phyloP scores from a whole-genome alignment of 257 asterid genomes.

The Solanum virginianum region DNA sequence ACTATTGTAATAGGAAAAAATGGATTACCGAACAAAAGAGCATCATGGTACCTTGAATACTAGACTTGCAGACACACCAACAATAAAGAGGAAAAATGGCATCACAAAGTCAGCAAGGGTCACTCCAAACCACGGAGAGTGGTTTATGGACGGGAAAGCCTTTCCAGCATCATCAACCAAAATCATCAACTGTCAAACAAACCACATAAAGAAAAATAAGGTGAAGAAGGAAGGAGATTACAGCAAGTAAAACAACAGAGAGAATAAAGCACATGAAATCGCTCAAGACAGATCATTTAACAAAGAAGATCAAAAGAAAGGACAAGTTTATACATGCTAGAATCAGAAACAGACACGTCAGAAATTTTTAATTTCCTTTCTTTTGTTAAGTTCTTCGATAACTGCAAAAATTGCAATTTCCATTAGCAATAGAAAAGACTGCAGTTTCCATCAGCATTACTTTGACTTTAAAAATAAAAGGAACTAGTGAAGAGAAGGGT shows the following conservation, averaged over 20 bases:
- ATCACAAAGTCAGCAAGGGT: constrained; percentile 91
- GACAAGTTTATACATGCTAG: neutral
- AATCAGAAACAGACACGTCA: neutral
- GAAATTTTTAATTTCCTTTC: neutral
- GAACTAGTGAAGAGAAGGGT: neutral
- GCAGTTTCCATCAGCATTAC: neutral
- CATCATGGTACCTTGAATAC: constrained; percentile 55
- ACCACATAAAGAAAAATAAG: neutral
- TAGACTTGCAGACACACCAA: constrained; percentile 73
- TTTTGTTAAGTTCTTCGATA: neutral
- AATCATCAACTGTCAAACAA: constrained; percentile 57
- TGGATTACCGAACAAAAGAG: neutral
- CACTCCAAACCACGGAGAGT: constrained; percentile 91
- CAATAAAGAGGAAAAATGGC: constrained; percentile 89
- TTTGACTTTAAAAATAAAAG: neutral
- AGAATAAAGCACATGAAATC: neutral
- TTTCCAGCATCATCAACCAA: constrained; percentile 92
- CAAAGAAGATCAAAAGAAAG: neutral
- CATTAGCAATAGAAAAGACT: neutral
- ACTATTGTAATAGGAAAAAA: neutral
- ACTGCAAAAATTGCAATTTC: neutral
- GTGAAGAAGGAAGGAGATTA: neutral
- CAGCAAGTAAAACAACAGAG: neutral
- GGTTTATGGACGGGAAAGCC: constrained; percentile 79
- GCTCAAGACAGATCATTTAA: neutral